Evolutionary conservation across 139 green algal species (phyloP).

Genomic region (Edaphochlamys debaryana): DNA sequence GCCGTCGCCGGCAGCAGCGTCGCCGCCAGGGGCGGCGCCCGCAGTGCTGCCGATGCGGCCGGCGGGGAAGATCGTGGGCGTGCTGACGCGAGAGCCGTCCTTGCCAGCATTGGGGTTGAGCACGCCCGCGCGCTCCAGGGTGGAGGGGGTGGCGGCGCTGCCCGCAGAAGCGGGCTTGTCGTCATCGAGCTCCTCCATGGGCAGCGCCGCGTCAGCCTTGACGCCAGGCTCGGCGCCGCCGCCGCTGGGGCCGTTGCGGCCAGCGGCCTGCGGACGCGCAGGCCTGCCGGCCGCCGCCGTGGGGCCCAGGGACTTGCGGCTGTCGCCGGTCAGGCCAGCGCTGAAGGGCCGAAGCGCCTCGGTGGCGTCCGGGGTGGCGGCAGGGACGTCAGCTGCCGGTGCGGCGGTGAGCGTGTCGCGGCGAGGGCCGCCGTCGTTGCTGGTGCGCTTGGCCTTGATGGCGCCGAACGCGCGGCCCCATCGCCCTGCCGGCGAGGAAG

Average conservation of each 20-base stretch:
- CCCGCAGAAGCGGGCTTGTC: constrained; percentile 31
- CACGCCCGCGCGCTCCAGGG: constrained; percentile 21
- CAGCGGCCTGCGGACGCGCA: no score
- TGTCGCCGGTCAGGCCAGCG: constrained; percentile 11
- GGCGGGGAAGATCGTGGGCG: not conserved
- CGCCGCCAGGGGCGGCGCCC: not conserved
- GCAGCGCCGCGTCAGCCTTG: constrained; percentile 22
- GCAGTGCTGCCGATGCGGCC: not conserved
- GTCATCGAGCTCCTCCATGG: constrained; percentile 14
- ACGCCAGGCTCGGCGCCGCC: not conserved
- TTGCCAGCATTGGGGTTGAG: not conserved
- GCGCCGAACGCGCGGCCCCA: constrained; percentile 5
- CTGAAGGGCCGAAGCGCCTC: constrained; percentile 29
- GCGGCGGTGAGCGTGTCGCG: constrained; percentile 4
- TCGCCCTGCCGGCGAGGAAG: not conserved
- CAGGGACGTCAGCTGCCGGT: not conserved
- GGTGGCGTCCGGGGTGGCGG: not conserved
- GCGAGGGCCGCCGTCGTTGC: not conserved
- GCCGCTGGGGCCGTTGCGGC: not conserved
- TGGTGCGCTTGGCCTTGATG: not conserved
- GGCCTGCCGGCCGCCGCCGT: not conserved
- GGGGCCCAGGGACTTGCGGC: constrained; percentile 11
- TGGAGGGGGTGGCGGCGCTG: constrained; percentile 24
- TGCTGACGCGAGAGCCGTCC: not conserved
- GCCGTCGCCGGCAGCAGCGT: not conserved